phyloP scores from a whole-genome alignment of 495 filamentous ascomycete species.

The Monascus purpureus region DNA sequence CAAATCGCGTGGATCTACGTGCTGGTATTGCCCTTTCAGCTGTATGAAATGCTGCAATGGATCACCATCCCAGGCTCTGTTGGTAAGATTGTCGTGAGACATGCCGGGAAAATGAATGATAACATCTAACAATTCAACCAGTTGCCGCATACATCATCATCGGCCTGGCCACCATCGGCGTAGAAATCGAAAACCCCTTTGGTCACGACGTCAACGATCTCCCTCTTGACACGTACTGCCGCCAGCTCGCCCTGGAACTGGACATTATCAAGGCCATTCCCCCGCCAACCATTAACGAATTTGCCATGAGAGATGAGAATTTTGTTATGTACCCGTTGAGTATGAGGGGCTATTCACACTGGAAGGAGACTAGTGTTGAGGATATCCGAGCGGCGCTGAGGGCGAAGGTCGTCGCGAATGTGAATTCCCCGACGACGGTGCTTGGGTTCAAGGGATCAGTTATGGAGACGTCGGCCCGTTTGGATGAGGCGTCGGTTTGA shows the following conservation, averaged over 20 bases:
- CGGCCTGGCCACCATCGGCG: conserved; percentile 72
- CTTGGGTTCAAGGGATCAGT: no score
- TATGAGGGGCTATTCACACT: conserved; percentile 38
- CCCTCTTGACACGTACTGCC: conserved; percentile 63
- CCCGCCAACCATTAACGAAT: conserved; percentile 41
- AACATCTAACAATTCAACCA: conserved; percentile 3
- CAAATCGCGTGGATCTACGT: conserved; percentile 87
- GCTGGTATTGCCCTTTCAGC: conserved; percentile 71
- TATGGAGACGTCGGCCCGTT: no score
- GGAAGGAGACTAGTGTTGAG: conserved; percentile 44
- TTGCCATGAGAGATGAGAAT: conserved; percentile 44
- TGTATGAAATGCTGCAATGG: conserved; percentile 48
- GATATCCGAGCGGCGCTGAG: conserved; percentile 44
- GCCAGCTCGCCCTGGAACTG: conserved; percentile 55
- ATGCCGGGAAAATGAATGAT: not conserved
- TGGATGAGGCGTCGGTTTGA: no score
- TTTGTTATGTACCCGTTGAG: conserved; percentile 56
- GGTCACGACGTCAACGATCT: conserved; percentile 80
- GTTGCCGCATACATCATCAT: conserved; percentile 83
- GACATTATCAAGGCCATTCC: conserved; percentile 52
- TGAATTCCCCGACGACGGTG: conserved; percentile 4
- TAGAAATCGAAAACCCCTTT: conserved; percentile 84
- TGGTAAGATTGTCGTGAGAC: conserved; percentile 23
- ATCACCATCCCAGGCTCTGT: conserved; percentile 78
- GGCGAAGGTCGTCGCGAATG: conserved; percentile 26